These are phyloP conservation scores for Candida dajiaensis DNA, from an alignment of 805 yeast species.

Conservation along the genomic window DNA sequence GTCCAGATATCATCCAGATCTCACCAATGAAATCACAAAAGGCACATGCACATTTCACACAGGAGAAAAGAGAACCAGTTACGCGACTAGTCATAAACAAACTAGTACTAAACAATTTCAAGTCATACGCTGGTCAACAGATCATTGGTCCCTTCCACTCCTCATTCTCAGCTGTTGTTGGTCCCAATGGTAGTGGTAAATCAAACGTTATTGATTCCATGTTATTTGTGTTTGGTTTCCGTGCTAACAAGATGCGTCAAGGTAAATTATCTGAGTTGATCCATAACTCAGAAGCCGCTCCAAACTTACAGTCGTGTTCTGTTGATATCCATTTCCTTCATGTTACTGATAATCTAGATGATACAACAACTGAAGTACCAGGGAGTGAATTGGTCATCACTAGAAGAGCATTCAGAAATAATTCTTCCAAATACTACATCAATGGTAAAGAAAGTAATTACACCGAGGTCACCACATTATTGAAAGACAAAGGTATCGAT, in stretches of 20 bases:
- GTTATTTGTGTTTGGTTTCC: slow-evolving; percentile 93
- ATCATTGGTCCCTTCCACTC: slow-evolving; percentile 91
- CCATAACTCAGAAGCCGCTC: slow-evolving; percentile 77
- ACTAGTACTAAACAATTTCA: slow-evolving; percentile 76
- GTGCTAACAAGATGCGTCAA: slow-evolving; percentile 96
- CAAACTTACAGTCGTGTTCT: slow-evolving; percentile 65
- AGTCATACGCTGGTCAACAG: slow-evolving; percentile 92
- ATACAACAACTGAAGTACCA: slow-evolving; percentile 40
- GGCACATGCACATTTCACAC: slow-evolving; percentile 24
- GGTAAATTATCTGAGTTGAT: slow-evolving; percentile 88
- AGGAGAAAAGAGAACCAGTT: slow-evolving; percentile 30
- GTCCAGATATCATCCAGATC: slow-evolving; percentile 33
- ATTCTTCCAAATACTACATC: slow-evolving; percentile 72
- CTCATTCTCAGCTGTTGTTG: slow-evolving; percentile 94
- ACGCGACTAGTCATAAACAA: slow-evolving; percentile 69
- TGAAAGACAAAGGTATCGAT: slow-evolving; percentile 83
- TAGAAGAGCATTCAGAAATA: slow-evolving; percentile 72
- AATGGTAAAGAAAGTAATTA: slow-evolving; percentile 67
- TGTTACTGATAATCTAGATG: slow-evolving; percentile 56
- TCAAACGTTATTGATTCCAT: slow-evolving; percentile 96
- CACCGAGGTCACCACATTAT: slow-evolving; percentile 67
- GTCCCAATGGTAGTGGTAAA: slow-evolving; percentile 98
- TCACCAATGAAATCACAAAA: slow-evolving; percentile 34
- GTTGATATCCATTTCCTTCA: slow-evolving; percentile 87
- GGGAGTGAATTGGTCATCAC: slow-evolving; percentile 59